Conservation (phyloP, 139 green algal species). For the Chlamydomonas asymmetrica region DNA sequence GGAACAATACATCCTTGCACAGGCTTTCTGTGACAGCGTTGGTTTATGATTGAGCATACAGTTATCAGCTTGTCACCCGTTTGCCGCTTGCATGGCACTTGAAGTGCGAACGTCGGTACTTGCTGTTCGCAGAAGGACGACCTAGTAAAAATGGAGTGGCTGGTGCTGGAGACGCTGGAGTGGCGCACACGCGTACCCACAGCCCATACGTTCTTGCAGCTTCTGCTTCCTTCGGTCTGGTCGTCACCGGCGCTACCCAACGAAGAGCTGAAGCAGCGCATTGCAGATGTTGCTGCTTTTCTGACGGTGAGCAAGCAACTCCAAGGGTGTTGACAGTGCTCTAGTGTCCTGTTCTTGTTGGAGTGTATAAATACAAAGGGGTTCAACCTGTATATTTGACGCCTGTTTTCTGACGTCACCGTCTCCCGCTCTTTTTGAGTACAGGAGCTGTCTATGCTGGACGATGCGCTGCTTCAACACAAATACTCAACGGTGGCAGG, state of each 20-base stretch:
- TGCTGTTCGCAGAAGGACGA: slow-evolving; percentile 1
- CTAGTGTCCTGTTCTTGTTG: neutral
- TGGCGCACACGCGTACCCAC: slow-evolving; percentile 23
- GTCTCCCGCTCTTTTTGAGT: too few species aligned
- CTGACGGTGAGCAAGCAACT: slow-evolving; percentile 4
- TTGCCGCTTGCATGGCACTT: neutral
- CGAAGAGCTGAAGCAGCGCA: neutral
- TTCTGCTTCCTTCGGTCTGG: slow-evolving; percentile 7
- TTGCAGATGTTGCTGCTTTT: slow-evolving; percentile 7
- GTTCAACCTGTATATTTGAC: neutral
- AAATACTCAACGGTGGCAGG: slow-evolving; percentile 17
- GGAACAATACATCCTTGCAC: too few species aligned
- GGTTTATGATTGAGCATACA: neutral
- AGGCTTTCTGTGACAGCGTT: neutral
- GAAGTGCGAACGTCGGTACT: neutral
- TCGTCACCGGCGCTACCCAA: neutral
- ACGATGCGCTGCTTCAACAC: slow-evolving; percentile 7
- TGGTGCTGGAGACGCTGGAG: slow-evolving; percentile 29
- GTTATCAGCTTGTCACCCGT: neutral
- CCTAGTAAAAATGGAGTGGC: slow-evolving; percentile 24
- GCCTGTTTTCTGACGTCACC: neutral
- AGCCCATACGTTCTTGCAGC: slow-evolving; percentile 15
- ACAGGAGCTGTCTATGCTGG: slow-evolving; percentile 25
- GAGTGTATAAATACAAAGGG: neutral
- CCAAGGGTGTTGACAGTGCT: neutral